Percentiles rank a stretch among this genome's conserved stretches.
Conservation (phyloP, 2,329 filamentous ascomycete genomes). For the Claviceps sorghi region DNA sequence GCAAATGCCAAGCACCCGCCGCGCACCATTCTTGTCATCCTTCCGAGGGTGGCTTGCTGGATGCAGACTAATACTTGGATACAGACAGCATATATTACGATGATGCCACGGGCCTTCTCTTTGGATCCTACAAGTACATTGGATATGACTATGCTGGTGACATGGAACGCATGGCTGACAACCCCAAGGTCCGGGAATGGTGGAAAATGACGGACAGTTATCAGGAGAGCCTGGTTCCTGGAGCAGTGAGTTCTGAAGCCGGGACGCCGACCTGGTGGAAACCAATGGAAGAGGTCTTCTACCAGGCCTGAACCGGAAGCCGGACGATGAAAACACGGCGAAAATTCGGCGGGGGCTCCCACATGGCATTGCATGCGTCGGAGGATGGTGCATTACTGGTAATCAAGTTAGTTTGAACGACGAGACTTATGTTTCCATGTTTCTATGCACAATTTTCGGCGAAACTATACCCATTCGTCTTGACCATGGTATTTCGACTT, state of each 20-base stretch:
- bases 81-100: slow-evolving; percentile 62
- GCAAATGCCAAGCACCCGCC: background rate
- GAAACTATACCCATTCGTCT: too few species aligned
- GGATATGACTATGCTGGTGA: slow-evolving; percentile 58
- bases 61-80: background rate
- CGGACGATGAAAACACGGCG: background rate
- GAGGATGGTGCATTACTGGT: background rate
- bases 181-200: slow-evolving; percentile 62
- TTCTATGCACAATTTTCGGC: background rate
- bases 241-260: slow-evolving; percentile 42
- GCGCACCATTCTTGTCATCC: background rate
- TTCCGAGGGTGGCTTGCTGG: background rate
- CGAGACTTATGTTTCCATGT: background rate
- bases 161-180: slow-evolving; percentile 62
- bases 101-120: slow-evolving; percentile 46
- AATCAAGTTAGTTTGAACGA: background rate
- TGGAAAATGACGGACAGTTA: slow-evolving; percentile 68
- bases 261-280: slow-evolving; percentile 56
- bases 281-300: slow-evolving; percentile 54
- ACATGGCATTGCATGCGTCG: too few species aligned
- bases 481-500: too few species aligned
- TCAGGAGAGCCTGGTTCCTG: slow-evolving; percentile 50
- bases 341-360: background rate
- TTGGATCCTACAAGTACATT: slow-evolving; percentile 67
- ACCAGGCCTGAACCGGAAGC: slow-evolving; percentile 28